These are phyloP conservation scores for Spatholobus suberectus DNA, from an alignment of 306 rosid species.

Conservation along the genomic window DNA sequence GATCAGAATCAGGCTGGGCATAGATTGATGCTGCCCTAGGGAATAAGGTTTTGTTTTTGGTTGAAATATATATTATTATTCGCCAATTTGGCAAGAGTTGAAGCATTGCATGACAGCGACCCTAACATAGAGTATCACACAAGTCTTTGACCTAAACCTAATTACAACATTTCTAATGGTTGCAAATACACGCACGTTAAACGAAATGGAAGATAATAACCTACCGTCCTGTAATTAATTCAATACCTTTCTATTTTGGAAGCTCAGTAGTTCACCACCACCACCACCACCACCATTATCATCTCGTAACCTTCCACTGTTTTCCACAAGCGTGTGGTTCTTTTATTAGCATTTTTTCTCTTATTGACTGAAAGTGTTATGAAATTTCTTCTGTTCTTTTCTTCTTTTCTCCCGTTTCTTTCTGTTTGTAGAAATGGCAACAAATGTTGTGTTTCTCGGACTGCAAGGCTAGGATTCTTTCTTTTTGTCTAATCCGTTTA, in stretches of 20 bases:
- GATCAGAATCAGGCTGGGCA: neutral
- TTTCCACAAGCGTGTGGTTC: neutral
- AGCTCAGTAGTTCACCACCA: neutral
- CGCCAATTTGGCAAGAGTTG: neutral
- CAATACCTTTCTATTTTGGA: no score
- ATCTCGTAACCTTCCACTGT: neutral
- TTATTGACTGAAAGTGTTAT: neutral
- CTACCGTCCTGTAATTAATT: no score
- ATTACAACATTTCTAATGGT: neutral
- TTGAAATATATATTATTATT: neutral
- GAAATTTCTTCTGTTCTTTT: neutral
- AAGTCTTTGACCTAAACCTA: slow-evolving; percentile 1
- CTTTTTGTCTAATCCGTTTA: neutral
- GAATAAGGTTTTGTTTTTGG: neutral
- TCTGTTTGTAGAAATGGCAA: neutral
- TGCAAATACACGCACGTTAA: slow-evolving; percentile 2
- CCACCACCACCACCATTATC: neutral
- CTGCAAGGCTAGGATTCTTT: neutral
- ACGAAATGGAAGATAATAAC: neutral
- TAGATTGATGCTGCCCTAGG: neutral
- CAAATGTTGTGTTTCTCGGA: neutral
- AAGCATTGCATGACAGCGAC: neutral
- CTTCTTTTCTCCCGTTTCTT: neutral
- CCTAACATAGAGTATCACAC: neutral
- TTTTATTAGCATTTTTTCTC: neutral